Conservation (phyloP, 1,284 basidiomycete species). For the Ceratobasidium sp. region DNA sequence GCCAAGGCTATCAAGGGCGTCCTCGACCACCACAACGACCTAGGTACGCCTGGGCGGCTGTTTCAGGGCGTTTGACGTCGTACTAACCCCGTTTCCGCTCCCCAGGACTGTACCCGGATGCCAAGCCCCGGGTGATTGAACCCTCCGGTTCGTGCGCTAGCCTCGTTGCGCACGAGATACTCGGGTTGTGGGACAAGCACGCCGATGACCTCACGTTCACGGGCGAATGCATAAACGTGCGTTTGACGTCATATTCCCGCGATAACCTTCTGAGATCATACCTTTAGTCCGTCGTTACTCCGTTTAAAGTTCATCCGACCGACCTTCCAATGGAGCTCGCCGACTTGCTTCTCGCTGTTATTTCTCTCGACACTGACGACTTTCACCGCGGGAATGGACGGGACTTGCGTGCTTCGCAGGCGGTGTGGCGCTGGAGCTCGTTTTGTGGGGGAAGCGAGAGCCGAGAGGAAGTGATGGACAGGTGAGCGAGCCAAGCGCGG, state of each 20-base stretch:
- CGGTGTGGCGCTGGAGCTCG: conserved; percentile 41
- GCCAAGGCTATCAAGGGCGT: conserved; percentile 35
- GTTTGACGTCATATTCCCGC: conserved; percentile 6
- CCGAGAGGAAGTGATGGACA: conserved; percentile 32
- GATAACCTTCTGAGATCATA: conserved; percentile 1
- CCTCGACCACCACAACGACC: conserved; percentile 37
- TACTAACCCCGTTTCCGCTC: conserved; percentile 16
- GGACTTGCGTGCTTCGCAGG: conserved; percentile 27
- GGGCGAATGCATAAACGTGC: conserved; percentile 31
- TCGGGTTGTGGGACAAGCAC: conserved; percentile 38
- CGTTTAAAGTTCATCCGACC: conserved; percentile 24
- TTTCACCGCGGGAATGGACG: conserved; percentile 38
- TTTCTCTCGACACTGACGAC: conserved; percentile 39
- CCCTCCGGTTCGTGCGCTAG: conserved; percentile 38
- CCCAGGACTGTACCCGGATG: conserved; percentile 34
- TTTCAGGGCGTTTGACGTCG: neutral
- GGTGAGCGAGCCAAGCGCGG: neutral
- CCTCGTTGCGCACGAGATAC: conserved; percentile 36
- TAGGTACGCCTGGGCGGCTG: conserved; percentile 7
- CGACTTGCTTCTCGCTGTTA: conserved; percentile 35
- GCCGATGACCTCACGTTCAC: conserved; percentile 15
- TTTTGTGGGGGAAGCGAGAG: conserved; percentile 33
- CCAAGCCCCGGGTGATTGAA: conserved; percentile 42
- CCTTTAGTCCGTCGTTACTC: conserved; percentile 13
- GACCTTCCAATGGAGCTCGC: conserved; percentile 34